Evolutionary conservation across 345 rosid genomes (phyloP).

Genomic region (Gynandropsis gynandra): DNA sequence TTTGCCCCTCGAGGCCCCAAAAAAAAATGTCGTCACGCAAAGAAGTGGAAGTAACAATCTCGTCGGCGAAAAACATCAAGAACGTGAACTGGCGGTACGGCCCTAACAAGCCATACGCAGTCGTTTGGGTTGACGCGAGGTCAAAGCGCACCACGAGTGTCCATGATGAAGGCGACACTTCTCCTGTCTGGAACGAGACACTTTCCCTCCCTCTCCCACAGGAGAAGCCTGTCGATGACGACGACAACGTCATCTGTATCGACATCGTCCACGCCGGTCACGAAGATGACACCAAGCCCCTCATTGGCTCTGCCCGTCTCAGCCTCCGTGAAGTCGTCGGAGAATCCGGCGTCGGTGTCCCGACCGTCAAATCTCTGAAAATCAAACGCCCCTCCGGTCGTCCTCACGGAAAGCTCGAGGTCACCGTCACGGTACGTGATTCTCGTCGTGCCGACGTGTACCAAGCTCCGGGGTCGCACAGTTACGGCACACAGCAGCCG

Average conservation of each 20-base stretch:
- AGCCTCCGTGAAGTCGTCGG: slow-evolving; percentile 54
- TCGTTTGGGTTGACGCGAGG: slow-evolving; percentile 61
- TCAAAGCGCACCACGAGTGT: slow-evolving; percentile 48
- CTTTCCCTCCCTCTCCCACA: slow-evolving; percentile 39
- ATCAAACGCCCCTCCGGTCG: slow-evolving; percentile 89
- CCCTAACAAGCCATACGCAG: slow-evolving; percentile 52
- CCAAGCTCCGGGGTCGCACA: slow-evolving; percentile 14
- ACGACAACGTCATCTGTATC: slow-evolving; percentile 39
- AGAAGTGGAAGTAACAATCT: slow-evolving; percentile 48
- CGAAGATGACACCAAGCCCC: slow-evolving; percentile 63
- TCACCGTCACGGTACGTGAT: slow-evolving; percentile 38
- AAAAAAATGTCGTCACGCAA: slow-evolving; percentile 15
- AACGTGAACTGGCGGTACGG: slow-evolving; percentile 93
- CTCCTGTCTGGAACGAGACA: slow-evolving; percentile 56
- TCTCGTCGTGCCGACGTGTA: no score
- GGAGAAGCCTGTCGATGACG: slow-evolving; percentile 12
- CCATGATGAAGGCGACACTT: slow-evolving; percentile 57
- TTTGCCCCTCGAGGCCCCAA: no score
- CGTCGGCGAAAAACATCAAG: slow-evolving; percentile 64
- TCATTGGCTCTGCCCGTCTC: slow-evolving; percentile 68
- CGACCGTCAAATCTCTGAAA: slow-evolving; percentile 29
- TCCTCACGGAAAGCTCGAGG: slow-evolving; percentile 78
- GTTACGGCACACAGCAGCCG: slow-evolving; percentile 34
- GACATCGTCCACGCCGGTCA: slow-evolving; percentile 67
- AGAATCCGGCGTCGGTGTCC: slow-evolving; percentile 46